Evolutionary conservation across 495 filamentous ascomycete genomes (phyloP).

Genomic region (Terfezia boudieri): DNA sequence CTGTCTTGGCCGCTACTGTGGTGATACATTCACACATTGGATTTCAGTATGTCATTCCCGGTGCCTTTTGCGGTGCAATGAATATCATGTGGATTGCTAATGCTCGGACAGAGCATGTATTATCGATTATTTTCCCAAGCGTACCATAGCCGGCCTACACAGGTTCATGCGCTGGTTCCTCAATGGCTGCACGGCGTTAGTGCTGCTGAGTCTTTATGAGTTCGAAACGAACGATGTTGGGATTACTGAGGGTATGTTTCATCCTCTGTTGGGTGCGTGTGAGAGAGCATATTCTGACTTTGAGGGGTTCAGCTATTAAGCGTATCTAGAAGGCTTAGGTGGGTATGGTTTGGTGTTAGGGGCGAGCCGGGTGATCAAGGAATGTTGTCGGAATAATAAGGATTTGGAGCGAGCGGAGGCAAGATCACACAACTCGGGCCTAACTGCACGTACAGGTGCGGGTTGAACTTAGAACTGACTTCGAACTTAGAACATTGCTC

Average conservation of each 20-base stretch:
- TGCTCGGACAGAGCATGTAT: constrained; percentile 36
- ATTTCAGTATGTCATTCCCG: constrained; percentile 40
- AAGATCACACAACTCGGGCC: too few species aligned
- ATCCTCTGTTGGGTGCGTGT: not conserved
- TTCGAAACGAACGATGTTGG: constrained; percentile 99
- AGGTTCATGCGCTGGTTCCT: constrained; percentile 38
- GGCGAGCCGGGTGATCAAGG: not conserved
- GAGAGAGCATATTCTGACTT: not conserved
- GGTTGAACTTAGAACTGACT: too few species aligned
- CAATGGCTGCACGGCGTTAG: constrained; percentile 52
- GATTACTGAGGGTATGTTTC: constrained; percentile 41
- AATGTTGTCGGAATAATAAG: too few species aligned
- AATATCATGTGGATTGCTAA: too few species aligned
- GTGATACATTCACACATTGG: constrained; percentile 88
- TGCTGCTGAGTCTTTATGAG: constrained; percentile 79
- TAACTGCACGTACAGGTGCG: too few species aligned
- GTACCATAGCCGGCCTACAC: not conserved
- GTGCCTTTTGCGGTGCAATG: too few species aligned
- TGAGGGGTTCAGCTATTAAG: constrained; percentile 5
- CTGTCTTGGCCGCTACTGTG: constrained; percentile 57
- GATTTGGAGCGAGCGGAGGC: too few species aligned
- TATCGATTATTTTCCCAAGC: constrained; percentile 66
- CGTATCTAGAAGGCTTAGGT: constrained; percentile 17
- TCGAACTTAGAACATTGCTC: too few species aligned
- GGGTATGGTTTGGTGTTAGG: not conserved